A percentile compares a stretch with the other conserved stretches of the same genome.
Conservation (phyloP, 805 yeast species). For the Jamesozyma spencerorum region DNA sequence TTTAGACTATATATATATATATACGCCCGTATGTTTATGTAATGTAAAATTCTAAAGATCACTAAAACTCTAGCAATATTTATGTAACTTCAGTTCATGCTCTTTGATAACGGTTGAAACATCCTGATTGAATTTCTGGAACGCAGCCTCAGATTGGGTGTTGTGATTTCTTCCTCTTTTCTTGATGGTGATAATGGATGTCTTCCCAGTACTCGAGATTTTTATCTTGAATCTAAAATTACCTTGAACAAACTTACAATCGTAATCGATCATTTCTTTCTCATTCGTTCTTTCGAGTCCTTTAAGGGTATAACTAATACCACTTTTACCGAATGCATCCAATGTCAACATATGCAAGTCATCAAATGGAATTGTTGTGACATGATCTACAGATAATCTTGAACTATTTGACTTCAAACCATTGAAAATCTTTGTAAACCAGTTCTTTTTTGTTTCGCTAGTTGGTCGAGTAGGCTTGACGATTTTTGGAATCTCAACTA, state of each 20-base stretch:
- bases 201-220: conserved; percentile 10
- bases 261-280: conserved; percentile 21
- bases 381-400: conserved; percentile 14
- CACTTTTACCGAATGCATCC: conserved; percentile 21
- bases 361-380: conserved; percentile 23
- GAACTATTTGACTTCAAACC: conserved; percentile 11
- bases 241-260: conserved; percentile 22
- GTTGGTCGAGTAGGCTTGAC: too few species aligned
- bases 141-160: conserved; percentile 8
- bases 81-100: conserved; percentile 4
- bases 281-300: conserved; percentile 12
- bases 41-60: not conserved
- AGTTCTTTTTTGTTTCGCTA: conserved; percentile 10
- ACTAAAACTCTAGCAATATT: not conserved
- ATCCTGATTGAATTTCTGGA: conserved; percentile 18
- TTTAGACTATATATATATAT: too few species aligned
- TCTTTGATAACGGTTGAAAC: conserved; percentile 15
- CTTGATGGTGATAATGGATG: conserved; percentile 15
- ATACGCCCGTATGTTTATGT: not conserved
- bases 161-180: conserved; percentile 14
- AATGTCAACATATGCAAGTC: conserved; percentile 22
- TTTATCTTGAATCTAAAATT: conserved; percentile 23
- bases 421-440: conserved; percentile 23
- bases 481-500: not conserved
- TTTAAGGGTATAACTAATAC: conserved; percentile 20